Percentiles rank a stretch among this genome's conserved stretches.
Conservation (phyloP, 805 yeast species). For the Zygosaccharomyces rouxii region DNA sequence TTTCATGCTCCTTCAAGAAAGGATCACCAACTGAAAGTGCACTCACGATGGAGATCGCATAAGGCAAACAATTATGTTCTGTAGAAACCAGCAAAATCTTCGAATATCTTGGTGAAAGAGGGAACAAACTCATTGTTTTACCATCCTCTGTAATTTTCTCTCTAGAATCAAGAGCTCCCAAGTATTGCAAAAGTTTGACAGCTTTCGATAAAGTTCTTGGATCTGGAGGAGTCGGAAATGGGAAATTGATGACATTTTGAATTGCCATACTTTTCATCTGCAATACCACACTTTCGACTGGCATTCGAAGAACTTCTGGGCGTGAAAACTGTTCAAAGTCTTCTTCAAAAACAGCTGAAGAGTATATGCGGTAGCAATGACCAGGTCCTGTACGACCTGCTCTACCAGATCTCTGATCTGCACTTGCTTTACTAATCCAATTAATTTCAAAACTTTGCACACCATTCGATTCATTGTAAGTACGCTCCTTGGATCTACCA, state of each 20-base stretch:
- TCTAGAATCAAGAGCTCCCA: slow-evolving; percentile 68
- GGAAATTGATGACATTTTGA: slow-evolving; percentile 83
- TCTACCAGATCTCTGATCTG: slow-evolving; percentile 93
- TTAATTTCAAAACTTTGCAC: slow-evolving; percentile 88
- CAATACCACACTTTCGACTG: slow-evolving; percentile 91
- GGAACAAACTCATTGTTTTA: slow-evolving; percentile 80
- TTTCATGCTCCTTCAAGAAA: slow-evolving; percentile 67
- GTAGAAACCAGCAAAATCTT: slow-evolving; percentile 85
- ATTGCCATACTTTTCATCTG: slow-evolving; percentile 98
- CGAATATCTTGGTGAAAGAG: slow-evolving; percentile 89
- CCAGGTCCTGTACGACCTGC: slow-evolving; percentile 99
- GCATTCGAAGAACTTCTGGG: slow-evolving; percentile 93
- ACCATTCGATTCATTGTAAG: slow-evolving; percentile 74
- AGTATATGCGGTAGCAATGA: slow-evolving; percentile 85
- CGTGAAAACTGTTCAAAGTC: slow-evolving; percentile 76
- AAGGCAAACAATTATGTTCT: slow-evolving; percentile 80
- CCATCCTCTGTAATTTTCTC: slow-evolving; percentile 73
- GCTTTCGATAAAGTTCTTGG: slow-evolving; percentile 56
- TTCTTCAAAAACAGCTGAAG: slow-evolving; percentile 89
- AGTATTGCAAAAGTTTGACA: slow-evolving; percentile 55
- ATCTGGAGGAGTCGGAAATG: slow-evolving; percentile 93
- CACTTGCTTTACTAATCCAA: slow-evolving; percentile 94
- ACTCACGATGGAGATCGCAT: slow-evolving; percentile 86
- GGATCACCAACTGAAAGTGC: slow-evolving; percentile 94
- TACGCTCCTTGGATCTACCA: slow-evolving; percentile 89